These are phyloP conservation scores for Calonectria honghensis DNA, from an alignment of 2,329 filamentous ascomycete genomes.

Conservation along the genomic window DNA sequence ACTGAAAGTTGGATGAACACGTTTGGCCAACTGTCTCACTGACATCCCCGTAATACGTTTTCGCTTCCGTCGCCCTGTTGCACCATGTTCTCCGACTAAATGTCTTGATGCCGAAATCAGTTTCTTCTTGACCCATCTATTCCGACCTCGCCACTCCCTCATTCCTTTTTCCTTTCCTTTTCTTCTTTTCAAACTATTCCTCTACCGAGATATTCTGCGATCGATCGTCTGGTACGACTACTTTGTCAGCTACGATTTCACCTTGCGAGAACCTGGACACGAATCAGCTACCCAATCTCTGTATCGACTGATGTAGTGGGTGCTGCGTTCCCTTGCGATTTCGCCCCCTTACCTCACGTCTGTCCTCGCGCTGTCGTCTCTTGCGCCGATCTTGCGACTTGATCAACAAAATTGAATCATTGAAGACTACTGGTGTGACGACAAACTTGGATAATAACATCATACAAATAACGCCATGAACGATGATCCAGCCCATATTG, in stretches of 20 bases:
- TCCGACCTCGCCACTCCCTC: slow-evolving; percentile 28
- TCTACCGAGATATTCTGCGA: not conserved
- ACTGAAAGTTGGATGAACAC: slow-evolving; percentile 27
- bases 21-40: slow-evolving; percentile 20
- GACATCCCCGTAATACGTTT: slow-evolving; percentile 5
- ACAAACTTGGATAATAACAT: not conserved
- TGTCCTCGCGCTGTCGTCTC: not conserved
- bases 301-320: not conserved
- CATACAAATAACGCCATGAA: slow-evolving; percentile 44
- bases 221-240: slow-evolving; percentile 29
- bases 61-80: slow-evolving; percentile 22
- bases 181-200: not conserved
- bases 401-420: not conserved
- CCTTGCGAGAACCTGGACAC: not conserved
- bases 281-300: not conserved
- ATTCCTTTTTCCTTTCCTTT: not conserved
- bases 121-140: slow-evolving; percentile 20
- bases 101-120: slow-evolving; percentile 36
- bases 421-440: not conserved
- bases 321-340: not conserved
- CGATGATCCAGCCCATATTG: slow-evolving; percentile 53
- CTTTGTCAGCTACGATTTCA: not conserved
- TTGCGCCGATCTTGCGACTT: not conserved
- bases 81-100: slow-evolving; percentile 30
- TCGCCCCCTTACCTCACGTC: too few species aligned